Evolutionary conservation across 169 alveolate species (phyloP), one percentile per base, ranked within the genome.

Genomic region (Prorocentrum cordatum): DNA sequence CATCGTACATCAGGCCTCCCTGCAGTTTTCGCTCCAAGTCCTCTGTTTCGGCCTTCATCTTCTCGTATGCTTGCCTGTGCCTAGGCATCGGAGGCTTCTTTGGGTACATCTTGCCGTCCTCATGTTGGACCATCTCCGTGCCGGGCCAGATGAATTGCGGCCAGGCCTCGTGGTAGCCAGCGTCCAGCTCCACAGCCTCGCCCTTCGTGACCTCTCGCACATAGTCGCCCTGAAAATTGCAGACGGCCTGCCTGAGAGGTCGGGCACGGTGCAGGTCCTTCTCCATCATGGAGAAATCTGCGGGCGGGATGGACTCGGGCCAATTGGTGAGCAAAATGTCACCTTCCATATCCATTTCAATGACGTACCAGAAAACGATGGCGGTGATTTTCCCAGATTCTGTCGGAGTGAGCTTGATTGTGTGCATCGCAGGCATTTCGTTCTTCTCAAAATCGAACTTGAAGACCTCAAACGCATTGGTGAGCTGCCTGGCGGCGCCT

Each of bases 101-200:
- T 16, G 90, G 90, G 12, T 62, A 62, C 24, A 67, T n/a, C 36
- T 82, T 80, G 6, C 90, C 90, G 68, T 80, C 64, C 38, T 82
- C 90, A 50, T 62, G 61, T 27, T 50, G 68, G 36, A 82, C 90
- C 90, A 82, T 82, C 68, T 82, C 90, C n/a, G 90, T 82, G 20
- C 90, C 90, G 1, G 90, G 90, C 90, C 90, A 82, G 26, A 82
- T 14, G 42, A 82, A 82, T n/a, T 82, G 90, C 16, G 90, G 90
- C 90, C 90, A 82, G 64, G 88, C 88, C 88, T 77, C 42, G 5
- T 61, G 77, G 68, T 82, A 82, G 58, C 90, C 90, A 50, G 39
- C 77, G 36, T 82, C 90, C 29, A 82, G 45, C 58, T 82, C 90
- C 33, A 82, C 75, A 12, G 90, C 72, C 54, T 82, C 90, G 5